Evolutionary conservation across 2,329 filamentous ascomycete genomes (phyloP), one percentile per base, ranked within the genome.

Genomic region (Ophiocordyceps sinensis): DNA sequence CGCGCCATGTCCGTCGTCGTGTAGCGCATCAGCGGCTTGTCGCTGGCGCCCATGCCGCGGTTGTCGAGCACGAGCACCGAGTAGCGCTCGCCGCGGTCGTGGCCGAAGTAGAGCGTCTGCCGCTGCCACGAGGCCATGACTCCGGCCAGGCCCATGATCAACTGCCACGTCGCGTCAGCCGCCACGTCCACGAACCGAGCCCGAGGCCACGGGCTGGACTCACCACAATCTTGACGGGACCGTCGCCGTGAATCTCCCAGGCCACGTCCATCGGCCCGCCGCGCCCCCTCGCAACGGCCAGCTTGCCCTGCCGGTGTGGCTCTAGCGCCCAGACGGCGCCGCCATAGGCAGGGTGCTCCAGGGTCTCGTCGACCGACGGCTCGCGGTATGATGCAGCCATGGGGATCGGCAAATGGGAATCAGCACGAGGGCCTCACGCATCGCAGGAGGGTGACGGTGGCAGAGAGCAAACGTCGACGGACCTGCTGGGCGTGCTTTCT

Each of bases 1-100:
- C 69, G 73, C 19, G 87, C 87, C 86, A 94, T 93, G 51, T 85
- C 82, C 32, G 73, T 79, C 3, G 86, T 91, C 28, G 82, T 82
- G 66, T 94, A 94, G 35, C 85, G 75, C 51, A 73, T 67, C 19
- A 83, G 55, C 0, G 87, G 87, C 58, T 83, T 87, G 62, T 84
- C 82, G 38, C 81, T 86, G 46, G 73, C 72, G 43, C 87, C 87
- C 55, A 93, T 82, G 47, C 87, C 86, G 50, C 87, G 77, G 62
- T 94, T 94, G 65, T 94, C 87, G 48, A 86, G 67, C 42, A 91
- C 63, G 7, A 94, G 71, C 42, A 79, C 79, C 0, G 82, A 80
- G 64, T 87, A 93, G 48, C 71, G 65, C 45, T 76, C 65, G 37
- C 66, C 71, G 45, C 76, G 68, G 39, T 76, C 67, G 62, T 94